These are phyloP conservation scores for Candolleomyces efflorescens DNA, from an alignment of 768 basidiomycete genomes.

Conservation along the genomic window DNA sequence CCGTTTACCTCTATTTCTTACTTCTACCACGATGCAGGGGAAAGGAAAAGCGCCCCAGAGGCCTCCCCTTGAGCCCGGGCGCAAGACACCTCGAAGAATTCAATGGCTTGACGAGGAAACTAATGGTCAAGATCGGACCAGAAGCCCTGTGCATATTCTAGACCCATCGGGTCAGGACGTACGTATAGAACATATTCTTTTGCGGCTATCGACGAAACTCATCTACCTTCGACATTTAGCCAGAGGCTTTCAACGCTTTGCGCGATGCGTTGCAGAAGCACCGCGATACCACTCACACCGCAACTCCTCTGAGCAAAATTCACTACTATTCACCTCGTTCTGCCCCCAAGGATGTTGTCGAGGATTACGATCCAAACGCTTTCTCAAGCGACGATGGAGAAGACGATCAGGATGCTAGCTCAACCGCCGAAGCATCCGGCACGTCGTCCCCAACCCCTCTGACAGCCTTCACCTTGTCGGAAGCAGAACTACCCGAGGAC, in stretches of 20 bases:
- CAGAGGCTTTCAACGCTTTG: constrained; percentile 1
- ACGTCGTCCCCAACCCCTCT: background rate
- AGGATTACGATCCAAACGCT: background rate
- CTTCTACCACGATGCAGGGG: no score
- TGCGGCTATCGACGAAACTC: background rate
- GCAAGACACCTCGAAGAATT: constrained; percentile 1
- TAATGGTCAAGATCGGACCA: background rate
- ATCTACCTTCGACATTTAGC: background rate
- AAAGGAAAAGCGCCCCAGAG: no score
- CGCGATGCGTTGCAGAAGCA: constrained; percentile 2
- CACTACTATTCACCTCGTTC: constrained; percentile 1
- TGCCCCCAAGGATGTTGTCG: background rate
- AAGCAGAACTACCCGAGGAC: background rate
- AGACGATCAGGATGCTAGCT: background rate
- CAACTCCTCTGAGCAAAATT: constrained; percentile 1
- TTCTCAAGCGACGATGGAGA: background rate
- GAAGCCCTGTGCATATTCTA: background rate
- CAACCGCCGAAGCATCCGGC: background rate
- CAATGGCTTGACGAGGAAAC: background rate
- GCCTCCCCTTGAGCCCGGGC: background rate
- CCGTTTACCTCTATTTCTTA: no score
- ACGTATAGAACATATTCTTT: background rate
- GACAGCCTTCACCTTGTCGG: background rate
- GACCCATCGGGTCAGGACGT: background rate
- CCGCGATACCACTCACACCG: background rate